phyloP scores from a whole-genome alignment of 148 eudicot genomes.

The Fagopyrum tataricum region DNA sequence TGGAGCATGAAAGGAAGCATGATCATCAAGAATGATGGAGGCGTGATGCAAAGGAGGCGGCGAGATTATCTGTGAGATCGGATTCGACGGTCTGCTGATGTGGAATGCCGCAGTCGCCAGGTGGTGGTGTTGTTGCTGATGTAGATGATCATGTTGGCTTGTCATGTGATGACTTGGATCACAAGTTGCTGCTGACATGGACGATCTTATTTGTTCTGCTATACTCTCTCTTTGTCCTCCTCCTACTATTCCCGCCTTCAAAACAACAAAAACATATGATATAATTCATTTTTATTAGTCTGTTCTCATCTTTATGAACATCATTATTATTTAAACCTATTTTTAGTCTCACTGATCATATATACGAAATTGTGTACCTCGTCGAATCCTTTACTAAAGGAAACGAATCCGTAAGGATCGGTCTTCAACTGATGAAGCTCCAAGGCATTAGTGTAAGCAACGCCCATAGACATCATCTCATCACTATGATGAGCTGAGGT shows the following conservation, averaged over 20 bases:
- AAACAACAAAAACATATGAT: too few relatives aligned
- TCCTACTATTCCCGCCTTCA: background rate
- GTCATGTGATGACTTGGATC: conserved; percentile 26
- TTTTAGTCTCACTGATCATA: background rate
- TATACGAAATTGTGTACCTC: conserved; percentile 35
- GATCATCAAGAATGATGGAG: conserved; percentile 41
- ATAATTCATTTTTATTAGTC: too few relatives aligned
- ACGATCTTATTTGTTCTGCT: background rate
- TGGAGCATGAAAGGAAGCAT: conserved; percentile 52
- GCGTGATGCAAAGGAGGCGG: conserved; percentile 68
- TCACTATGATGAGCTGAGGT: conserved; percentile 29
- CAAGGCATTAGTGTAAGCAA: conserved; percentile 34
- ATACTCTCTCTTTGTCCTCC: background rate
- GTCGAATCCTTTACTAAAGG: conserved; percentile 59
- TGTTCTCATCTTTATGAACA: too few relatives aligned
- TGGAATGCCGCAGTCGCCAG: conserved; percentile 3
- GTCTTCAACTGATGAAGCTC: conserved; percentile 68
- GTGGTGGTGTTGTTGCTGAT: conserved; percentile 29
- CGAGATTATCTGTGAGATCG: conserved; percentile 57
- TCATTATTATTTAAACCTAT: too few relatives aligned
- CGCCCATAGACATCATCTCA: conserved; percentile 30
- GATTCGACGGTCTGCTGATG: conserved; percentile 51
- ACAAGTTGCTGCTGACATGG: conserved; percentile 20
- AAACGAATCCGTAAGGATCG: conserved; percentile 47
- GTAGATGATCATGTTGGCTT: conserved; percentile 36